Percentiles rank a stretch among this genome's conserved stretches.
These are phyloP conservation scores for Erysimum cheiranthoides DNA, from an alignment of 345 rosid genomes.

Conservation along the genomic window DNA sequence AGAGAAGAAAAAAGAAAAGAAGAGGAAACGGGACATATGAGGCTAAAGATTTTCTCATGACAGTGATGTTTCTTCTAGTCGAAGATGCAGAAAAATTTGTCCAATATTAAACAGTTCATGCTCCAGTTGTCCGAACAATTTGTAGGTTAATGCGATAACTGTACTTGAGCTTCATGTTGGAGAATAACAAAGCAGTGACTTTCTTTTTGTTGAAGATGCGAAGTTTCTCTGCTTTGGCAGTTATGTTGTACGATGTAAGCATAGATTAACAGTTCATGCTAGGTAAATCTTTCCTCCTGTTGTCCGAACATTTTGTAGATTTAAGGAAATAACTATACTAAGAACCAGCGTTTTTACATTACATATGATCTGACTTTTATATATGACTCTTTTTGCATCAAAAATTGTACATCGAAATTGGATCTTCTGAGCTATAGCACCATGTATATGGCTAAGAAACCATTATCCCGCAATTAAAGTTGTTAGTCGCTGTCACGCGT, in stretches of 20 bases:
- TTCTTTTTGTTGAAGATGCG: no score
- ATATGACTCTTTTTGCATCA: not conserved
- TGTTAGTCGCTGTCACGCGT: conserved; percentile 47
- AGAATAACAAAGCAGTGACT: no score
- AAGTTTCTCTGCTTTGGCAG: no score
- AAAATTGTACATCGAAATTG: not conserved
- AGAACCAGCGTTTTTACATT: not conserved
- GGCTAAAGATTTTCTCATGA: conserved; percentile 6
- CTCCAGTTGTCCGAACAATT: no score
- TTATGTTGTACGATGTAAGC: not conserved
- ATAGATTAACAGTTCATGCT: no score
- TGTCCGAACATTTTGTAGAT: not conserved
- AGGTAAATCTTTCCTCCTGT: not conserved
- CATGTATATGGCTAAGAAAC: not conserved
- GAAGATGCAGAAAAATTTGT: not conserved
- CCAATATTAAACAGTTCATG: not conserved
- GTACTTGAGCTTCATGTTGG: no score
- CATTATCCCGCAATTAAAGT: not conserved
- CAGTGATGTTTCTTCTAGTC: not conserved
- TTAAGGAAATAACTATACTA: not conserved
- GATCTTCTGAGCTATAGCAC: conserved; percentile 12
- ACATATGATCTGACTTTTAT: not conserved
- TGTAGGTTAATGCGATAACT: no score
- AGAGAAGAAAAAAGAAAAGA: conserved; percentile 49
- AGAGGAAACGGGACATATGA: conserved; percentile 31